phyloP scores from a whole-genome alignment of 179 eudicot species.

The Silene coronaria region DNA sequence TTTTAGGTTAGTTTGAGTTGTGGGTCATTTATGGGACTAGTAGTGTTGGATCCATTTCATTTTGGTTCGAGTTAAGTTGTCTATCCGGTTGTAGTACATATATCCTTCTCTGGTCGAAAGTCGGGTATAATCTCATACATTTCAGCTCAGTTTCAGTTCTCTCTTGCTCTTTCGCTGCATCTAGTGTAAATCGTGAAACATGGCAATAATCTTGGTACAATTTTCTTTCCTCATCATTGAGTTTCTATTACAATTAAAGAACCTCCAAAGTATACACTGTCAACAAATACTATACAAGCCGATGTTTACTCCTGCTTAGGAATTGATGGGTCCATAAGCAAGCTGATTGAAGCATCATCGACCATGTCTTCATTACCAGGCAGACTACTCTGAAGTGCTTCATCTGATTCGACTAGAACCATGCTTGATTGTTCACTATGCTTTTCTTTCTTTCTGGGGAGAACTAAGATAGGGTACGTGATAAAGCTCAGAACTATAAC shows the following conservation, averaged over 20 bases:
- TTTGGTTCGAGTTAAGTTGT: too few species aligned
- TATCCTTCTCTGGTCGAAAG: too few species aligned
- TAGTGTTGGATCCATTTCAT: too few species aligned
- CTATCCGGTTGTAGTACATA: too few species aligned
- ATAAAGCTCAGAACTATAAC: slow-evolving; percentile 46
- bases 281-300: background rate
- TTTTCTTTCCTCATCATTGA: background rate
- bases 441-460: slow-evolving; percentile 31
- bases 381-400: slow-evolving; percentile 21
- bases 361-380: slow-evolving; percentile 20
- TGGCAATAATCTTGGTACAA: background rate
- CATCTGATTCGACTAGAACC: slow-evolving; percentile 22
- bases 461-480: slow-evolving; percentile 36
- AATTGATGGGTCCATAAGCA: slow-evolving; percentile 29
- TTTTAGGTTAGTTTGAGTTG: too few species aligned
- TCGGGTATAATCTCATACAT: too few species aligned
- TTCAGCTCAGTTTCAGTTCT: too few species aligned
- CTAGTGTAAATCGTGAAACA: too few species aligned
- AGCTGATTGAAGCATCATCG: slow-evolving; percentile 42
- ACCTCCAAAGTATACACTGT: background rate
- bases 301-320: slow-evolving; percentile 7
- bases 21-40: too few species aligned
- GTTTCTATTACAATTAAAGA: background rate
- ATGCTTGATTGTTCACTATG: slow-evolving; percentile 14
- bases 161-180: too few species aligned